Evolutionary conservation across 352 stramenopile genomes (phyloP), one percentile per base, ranked within the genome.

Genomic region (Globisporangium echinulatum): DNA sequence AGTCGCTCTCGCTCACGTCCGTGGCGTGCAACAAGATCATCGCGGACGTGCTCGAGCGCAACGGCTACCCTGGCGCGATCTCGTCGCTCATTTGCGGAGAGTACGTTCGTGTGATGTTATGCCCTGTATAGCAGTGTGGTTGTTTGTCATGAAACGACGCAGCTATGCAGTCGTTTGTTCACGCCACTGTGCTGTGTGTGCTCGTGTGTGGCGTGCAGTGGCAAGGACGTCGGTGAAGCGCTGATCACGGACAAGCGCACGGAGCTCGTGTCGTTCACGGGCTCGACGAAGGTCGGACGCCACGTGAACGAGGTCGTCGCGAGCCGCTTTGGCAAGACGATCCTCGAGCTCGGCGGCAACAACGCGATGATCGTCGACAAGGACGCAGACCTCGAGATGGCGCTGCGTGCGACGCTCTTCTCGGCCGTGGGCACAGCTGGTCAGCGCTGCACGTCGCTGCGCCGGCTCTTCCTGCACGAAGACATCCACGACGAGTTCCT

Each of bases 361-460:
- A 97, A 97, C 62, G 91, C 90, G 11, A 97, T 96, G 79, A 96
- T 97, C 57, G 83, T 97, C n/a, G 84, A 96, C 70, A 80, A 92
- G 67, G 79, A 94, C 58, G 91, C 91, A 10, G 87, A 97, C 60
- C 64, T 96, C 17, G 85, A 97, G 63, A 92, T 97, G 81, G 90
- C 90, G 19, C 63, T 97, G 39, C 82, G 89, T 33, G 88, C 83
- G 5, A 94, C 79, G 43, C 69, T 97, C 11, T 97, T 97, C 70
- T 95, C 86, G 49, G 89, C 91, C 19, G 91, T 97, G 7, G 91
- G 91, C 52, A 97, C 91, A 9, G 91, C 90, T 40, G 91, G 91
- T 38, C 91, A 97, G 71, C 85, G 91, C 17, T 97, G 91, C 77
- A 97, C 91, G 43, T 96, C 85, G 54, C 75, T 96, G n/a, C 89